Evolutionary conservation across 257 asterid genomes (phyloP).

Genomic region (Nicotiana attenuata): DNA sequence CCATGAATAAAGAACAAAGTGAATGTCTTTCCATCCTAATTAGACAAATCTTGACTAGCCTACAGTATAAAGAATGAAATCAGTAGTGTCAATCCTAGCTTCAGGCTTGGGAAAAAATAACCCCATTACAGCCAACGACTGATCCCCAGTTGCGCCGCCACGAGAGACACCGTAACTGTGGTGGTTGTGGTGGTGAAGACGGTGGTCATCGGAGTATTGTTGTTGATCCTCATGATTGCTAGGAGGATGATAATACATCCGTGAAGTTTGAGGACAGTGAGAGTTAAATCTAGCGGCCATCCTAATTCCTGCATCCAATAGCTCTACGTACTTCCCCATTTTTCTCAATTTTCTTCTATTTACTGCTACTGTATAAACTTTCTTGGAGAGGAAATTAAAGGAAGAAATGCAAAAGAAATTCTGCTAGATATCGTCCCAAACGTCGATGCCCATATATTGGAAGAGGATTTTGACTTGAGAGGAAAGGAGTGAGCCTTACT

Average conservation of each 20-base stretch:
- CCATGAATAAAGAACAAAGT: background rate
- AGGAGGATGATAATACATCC: conserved; percentile 56
- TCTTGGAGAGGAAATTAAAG: background rate
- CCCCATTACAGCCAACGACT: background rate
- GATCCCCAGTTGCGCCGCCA: background rate
- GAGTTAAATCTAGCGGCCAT: conserved; percentile 45
- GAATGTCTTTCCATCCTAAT: background rate
- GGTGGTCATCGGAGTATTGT: background rate
- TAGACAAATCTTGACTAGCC: background rate
- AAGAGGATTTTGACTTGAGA: background rate
- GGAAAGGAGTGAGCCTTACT: background rate
- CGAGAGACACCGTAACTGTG: background rate
- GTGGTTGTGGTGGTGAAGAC: background rate
- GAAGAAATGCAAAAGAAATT: background rate
- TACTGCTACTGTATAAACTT: background rate
- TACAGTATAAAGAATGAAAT: background rate
- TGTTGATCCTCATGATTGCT: background rate
- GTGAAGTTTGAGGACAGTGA: conserved; percentile 65
- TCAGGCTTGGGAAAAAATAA: background rate
- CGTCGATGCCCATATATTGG: background rate
- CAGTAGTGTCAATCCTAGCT: background rate
- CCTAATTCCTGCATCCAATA: conserved; percentile 41
- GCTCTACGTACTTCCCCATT: conserved; percentile 46
- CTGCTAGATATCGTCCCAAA: background rate
- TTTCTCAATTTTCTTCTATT: background rate